Evolutionary conservation across 1,284 basidiomycete genomes (phyloP), one percentile per base, ranked within the genome.

Genomic region (Ceratobasidium sp.): DNA sequence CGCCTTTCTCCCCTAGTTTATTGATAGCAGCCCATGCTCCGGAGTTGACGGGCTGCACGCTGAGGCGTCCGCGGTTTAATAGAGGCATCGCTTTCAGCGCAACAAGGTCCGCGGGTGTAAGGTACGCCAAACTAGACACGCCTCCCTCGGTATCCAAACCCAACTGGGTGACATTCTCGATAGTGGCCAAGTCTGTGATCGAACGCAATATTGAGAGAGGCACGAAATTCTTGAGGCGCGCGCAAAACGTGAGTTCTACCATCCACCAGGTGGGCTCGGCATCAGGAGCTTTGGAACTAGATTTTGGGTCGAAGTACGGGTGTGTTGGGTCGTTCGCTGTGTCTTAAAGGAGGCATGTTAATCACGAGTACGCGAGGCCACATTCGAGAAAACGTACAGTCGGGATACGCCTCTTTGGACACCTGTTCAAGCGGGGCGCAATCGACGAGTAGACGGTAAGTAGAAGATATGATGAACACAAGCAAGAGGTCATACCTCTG

Each of bases 271-370:
- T 71, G 2, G 67, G 67, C 17, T 71, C 67, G 11, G 67, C 27
- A 29, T 60, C 36, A 7, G 54, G 27, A 36, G 9, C 3, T n/a
- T 56, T 50, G 60, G 24, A 54, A 80, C 87, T 78, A 47, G 67
- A 71, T 80, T 93, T 93, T 8, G 89, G 80, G 80, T 99, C 97
- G 80, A 89, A 97, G 83, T 99, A 99, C 0, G 96, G 96, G 82
- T 98, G 95, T 1, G 84, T 78, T 14, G 88, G 80, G 80, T 97
- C 94, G 93, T 93, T 97, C 45, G 95, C 94, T 15, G 95, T 95
- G 80, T 93, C 95, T 96, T 41, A 41, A 41, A 5, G 36, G 36
- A 41, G 36, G 36, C 36, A 41, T 41, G 36, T 41, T 41, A 41
- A 56, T 27, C 14, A 5, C 7, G 15, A 56, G n/a, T 24, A 24